These are phyloP conservation scores for Rhexocercosporidium sp. DNA, from an alignment of 2,329 filamentous ascomycete genomes.

Conservation along the genomic window DNA sequence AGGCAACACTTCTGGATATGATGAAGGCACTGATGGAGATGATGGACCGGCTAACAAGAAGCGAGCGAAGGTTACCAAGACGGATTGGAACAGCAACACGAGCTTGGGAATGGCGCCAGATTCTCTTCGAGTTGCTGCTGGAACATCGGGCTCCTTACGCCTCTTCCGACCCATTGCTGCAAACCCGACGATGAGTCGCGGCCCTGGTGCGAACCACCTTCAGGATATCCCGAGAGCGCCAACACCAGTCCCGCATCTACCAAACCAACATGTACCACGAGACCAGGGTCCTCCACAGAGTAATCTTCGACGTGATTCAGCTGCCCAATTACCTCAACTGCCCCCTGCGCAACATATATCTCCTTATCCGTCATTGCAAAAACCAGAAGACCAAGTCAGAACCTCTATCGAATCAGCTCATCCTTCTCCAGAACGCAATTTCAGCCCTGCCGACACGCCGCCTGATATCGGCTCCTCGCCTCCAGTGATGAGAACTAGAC, in stretches of 20 bases:
- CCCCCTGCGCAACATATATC: constrained; percentile 44
- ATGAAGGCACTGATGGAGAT: constrained; percentile 59
- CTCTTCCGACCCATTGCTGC: constrained; percentile 76
- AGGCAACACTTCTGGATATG: constrained; percentile 75
- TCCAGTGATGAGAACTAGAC: constrained; percentile 70
- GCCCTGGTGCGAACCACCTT: constrained; percentile 54
- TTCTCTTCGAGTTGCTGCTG: constrained; percentile 87
- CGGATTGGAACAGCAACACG: constrained; percentile 72
- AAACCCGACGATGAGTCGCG: constrained; percentile 50
- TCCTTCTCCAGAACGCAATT: constrained; percentile 53
- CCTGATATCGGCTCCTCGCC: constrained; percentile 89
- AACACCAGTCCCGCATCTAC: constrained; percentile 68
- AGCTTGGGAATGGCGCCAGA: constrained; percentile 77
- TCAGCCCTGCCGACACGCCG: constrained; percentile 69
- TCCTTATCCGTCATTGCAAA: constrained; percentile 46
- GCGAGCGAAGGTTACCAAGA: constrained; percentile 77
- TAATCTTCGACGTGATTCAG: constrained; percentile 65
- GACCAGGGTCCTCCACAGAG: constrained; percentile 48
- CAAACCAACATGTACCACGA: constrained; percentile 44
- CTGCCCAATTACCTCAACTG: constrained; percentile 51
- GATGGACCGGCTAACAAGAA: constrained; percentile 61
- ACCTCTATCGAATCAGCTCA: constrained; percentile 50
- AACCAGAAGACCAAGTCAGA: constrained; percentile 40
- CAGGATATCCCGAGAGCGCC: constrained; percentile 78
- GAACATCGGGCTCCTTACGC: constrained; percentile 85